phyloP scores from a whole-genome alignment of 1,139 yeast species.

The Kodamaea derodonti region DNA sequence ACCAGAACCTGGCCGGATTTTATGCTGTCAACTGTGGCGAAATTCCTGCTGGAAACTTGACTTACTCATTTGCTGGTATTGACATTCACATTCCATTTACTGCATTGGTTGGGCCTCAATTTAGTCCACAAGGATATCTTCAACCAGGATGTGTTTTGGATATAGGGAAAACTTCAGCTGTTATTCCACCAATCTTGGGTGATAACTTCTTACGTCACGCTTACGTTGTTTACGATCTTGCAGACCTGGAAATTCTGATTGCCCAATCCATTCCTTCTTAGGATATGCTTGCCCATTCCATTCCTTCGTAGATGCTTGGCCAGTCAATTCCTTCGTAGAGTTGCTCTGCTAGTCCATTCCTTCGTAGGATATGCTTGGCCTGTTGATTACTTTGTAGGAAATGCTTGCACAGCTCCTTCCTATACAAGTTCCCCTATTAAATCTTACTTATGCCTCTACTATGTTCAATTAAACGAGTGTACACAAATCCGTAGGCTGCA shows the following conservation, averaged over 20 bases:
- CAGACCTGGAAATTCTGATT: conserved; percentile 12
- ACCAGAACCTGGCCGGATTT: conserved; percentile 1
- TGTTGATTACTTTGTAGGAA: no score
- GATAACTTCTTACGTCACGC: conserved; percentile 17
- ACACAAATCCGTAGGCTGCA: no score
- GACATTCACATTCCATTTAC: conserved; percentile 42
- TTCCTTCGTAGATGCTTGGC: background rate
- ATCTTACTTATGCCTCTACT: no score
- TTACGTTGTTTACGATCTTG: conserved; percentile 17
- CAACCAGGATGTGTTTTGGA: background rate
- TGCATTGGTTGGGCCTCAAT: conserved; percentile 20
- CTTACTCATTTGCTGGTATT: conserved; percentile 48
- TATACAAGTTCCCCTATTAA: no score
- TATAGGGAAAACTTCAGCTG: background rate
- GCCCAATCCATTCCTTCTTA: conserved; percentile 11
- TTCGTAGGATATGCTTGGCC: no score
- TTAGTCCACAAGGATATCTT: background rate
- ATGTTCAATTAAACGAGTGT: no score
- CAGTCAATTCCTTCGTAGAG: background rate
- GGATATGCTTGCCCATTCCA: no score
- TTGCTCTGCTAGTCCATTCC: no score
- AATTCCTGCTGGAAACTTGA: conserved; percentile 14
- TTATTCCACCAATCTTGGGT: conserved; percentile 12
- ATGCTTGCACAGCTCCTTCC: no score
- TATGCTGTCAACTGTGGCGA: conserved; percentile 22